Percentiles rank a stretch among this genome's conserved stretches.
Conservation (phyloP, 2,329 filamentous ascomycete species). For the Byssoonygena ceratinophila region DNA sequence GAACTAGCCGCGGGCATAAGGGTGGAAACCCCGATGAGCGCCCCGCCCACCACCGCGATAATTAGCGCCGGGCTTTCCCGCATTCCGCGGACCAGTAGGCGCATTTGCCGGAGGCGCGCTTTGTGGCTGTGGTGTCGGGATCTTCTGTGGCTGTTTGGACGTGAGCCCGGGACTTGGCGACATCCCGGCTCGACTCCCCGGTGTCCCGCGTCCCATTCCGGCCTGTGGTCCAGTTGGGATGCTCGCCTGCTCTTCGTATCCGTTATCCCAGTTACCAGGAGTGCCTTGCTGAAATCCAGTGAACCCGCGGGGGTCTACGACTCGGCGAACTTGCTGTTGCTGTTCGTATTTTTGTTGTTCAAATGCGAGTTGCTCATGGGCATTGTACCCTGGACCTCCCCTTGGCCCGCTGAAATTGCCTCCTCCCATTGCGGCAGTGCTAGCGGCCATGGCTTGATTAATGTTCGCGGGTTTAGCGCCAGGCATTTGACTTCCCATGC, state of each 20-base stretch:
- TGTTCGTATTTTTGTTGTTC: conserved; percentile 71
- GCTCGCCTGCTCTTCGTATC: conserved; percentile 90
- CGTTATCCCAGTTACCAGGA: conserved; percentile 89
- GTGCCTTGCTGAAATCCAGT: conserved; percentile 45
- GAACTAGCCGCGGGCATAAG: conserved; percentile 48
- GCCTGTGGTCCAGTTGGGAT: conserved; percentile 45
- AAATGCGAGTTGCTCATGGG: conserved; percentile 62
- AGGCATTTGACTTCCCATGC: conserved; percentile 31
- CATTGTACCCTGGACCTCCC: conserved; percentile 50
- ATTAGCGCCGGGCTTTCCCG: conserved; percentile 79
- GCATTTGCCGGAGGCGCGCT: conserved; percentile 62
- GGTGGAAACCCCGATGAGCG: conserved; percentile 64
- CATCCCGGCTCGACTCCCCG: conserved; percentile 33
- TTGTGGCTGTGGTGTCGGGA: conserved; percentile 35
- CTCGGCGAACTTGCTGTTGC: conserved; percentile 51
- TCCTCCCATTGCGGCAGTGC: conserved; percentile 37
- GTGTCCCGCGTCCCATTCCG: conserved; percentile 36
- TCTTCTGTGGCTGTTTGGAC: conserved; percentile 33
- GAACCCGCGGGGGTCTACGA: conserved; percentile 35
- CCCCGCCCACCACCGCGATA: conserved; percentile 83
- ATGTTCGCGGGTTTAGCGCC: conserved; percentile 20
- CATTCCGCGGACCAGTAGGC: conserved; percentile 92
- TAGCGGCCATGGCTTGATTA: conserved; percentile 20
- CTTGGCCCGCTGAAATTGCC: conserved; percentile 35
- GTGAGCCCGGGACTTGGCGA: conserved; percentile 30